Base-by-base conservation (phyloP, 371 early-diverging fungal species). In the Cokeromyces recurvatus region DNA sequence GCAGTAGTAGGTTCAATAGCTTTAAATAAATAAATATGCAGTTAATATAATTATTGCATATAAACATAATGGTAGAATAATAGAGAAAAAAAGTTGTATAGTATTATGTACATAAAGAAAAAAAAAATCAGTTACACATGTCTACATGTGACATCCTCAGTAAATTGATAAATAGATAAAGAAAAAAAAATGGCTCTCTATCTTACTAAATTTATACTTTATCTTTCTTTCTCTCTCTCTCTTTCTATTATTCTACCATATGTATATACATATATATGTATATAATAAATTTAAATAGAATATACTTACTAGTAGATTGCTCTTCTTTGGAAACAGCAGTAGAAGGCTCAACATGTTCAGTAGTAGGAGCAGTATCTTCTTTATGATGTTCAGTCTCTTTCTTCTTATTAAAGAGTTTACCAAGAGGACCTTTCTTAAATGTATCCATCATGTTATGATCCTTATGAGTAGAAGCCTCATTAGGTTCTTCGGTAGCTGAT, bases 401-500 rank as follows among this genome's bases (percentile, higher is more conserved):
- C 59, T 67, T 63, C 34, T 67, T 62, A 14, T 62, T 57, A 43
- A 71, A 71, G 43, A 61, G 59, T 38, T 66, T 66, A 37, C 48
- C 54, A 38, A 70, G 51, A 17, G 71, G 62, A 27, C 57, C 46
- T 38, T 62, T 62, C 46, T 71, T 71, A 38, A 71, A 44, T 20
- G 59, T 55, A 24, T 64, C 67, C 38, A 71, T 55, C n/a, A 66
- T 64, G 38, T 62, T 64, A 37, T 59, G 56, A 25, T 53, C 42
- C 15, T 59, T 48, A 9, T 41, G 38, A 16, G 37, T 45, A 29
- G 46, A 4, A 19, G 29, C 3, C 38, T 35, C 21, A 6, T 38
- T 38, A 9, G 10, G 46, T 32, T 43, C 48, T 32, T 46, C 50
- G 32, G 48, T 37, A 43, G 43, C 36, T 23, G 35, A 15, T 19